Evolutionary conservation across 768 basidiomycete genomes (phyloP).

Genomic region (Pleurotus cornucopiae): DNA sequence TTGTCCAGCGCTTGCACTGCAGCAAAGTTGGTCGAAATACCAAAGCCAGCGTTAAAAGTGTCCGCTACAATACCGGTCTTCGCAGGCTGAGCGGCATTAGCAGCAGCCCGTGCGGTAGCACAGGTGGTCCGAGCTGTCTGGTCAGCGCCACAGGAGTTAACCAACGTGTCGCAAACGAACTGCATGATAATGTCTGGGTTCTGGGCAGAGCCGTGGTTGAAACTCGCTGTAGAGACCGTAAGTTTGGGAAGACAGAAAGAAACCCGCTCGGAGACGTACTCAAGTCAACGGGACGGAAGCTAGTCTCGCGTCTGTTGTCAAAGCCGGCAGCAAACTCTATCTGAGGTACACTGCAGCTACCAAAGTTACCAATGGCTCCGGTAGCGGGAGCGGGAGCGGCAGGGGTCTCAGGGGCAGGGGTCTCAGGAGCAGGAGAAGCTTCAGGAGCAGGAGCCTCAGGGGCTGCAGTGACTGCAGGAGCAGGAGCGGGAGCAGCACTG

Average conservation of each 20-base stretch:
- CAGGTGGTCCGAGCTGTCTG: constrained; percentile 48
- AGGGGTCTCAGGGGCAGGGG: constrained; percentile 13
- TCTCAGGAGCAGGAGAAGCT: constrained; percentile 22
- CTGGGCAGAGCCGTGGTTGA: constrained; percentile 57
- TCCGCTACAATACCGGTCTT: constrained; percentile 58
- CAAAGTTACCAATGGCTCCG: constrained; percentile 40
- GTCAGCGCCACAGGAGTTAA: constrained; percentile 51
- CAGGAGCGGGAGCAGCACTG: constrained; percentile 18
- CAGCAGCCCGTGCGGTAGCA: constrained; percentile 33
- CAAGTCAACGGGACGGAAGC: constrained; percentile 51
- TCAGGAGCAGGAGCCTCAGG: constrained; percentile 18
- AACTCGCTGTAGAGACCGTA: constrained; percentile 26
- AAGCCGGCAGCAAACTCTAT: constrained; percentile 58
- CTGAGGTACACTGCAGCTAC: constrained; percentile 50
- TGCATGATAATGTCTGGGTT: constrained; percentile 15
- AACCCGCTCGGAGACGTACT: constrained; percentile 16
- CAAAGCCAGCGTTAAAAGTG: constrained; percentile 41
- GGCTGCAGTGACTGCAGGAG: constrained; percentile 25
- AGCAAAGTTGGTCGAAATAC: constrained; percentile 37
- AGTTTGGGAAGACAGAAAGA: too few relatives aligned
- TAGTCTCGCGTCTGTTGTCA: constrained; percentile 53
- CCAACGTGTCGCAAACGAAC: constrained; percentile 52
- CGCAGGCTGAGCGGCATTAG: constrained; percentile 30
- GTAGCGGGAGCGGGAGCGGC: constrained; percentile 15
- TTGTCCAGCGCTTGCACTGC: constrained; percentile 18